Percentiles rank a stretch among this genome's conserved stretches.
These are phyloP conservation scores for Meira miltonrushii DNA, from an alignment of 1,284 basidiomycete genomes.

Conservation along the genomic window DNA sequence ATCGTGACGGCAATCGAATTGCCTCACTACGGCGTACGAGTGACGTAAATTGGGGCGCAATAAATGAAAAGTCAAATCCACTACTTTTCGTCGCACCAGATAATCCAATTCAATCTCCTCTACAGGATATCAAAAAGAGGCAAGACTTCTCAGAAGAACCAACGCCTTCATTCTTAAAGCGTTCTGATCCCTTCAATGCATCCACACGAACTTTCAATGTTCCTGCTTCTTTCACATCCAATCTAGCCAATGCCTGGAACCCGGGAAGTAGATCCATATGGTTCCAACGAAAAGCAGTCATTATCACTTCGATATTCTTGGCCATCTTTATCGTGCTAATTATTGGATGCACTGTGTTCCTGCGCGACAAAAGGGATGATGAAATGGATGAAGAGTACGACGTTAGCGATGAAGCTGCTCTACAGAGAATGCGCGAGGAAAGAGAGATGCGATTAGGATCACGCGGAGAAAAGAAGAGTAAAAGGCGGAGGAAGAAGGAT, in stretches of 20 bases:
- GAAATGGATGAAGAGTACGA: slow-evolving; percentile 25
- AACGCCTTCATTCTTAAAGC: neutral
- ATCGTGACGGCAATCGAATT: neutral
- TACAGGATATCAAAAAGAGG: neutral
- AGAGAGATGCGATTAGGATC: slow-evolving; percentile 18
- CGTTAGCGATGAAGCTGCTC: slow-evolving; percentile 23
- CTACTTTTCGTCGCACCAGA: neutral
- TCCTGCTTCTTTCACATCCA: slow-evolving; percentile 31
- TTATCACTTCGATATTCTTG: slow-evolving; percentile 48
- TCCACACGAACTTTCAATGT: slow-evolving; percentile 7
- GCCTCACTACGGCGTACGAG: neutral
- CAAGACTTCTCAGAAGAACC: neutral
- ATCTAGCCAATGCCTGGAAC: slow-evolving; percentile 36
- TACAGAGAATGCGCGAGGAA: slow-evolving; percentile 24
- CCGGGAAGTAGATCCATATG: slow-evolving; percentile 29
- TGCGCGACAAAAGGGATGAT: slow-evolving; percentile 32
- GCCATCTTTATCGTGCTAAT: slow-evolving; percentile 51
- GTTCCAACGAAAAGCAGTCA: slow-evolving; percentile 47
- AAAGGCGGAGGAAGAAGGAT: slow-evolving; percentile 6
- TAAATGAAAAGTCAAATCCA: neutral
- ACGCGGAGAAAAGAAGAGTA: slow-evolving; percentile 8
- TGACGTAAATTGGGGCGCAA: neutral
- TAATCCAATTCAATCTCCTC: neutral
- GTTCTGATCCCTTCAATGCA: neutral
- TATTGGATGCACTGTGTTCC: slow-evolving; percentile 47